A percentile compares a stretch with the other conserved stretches of the same genome.
Conservation (phyloP, 2,329 filamentous ascomycete genomes). For the Verticillium albo-atrum region DNA sequence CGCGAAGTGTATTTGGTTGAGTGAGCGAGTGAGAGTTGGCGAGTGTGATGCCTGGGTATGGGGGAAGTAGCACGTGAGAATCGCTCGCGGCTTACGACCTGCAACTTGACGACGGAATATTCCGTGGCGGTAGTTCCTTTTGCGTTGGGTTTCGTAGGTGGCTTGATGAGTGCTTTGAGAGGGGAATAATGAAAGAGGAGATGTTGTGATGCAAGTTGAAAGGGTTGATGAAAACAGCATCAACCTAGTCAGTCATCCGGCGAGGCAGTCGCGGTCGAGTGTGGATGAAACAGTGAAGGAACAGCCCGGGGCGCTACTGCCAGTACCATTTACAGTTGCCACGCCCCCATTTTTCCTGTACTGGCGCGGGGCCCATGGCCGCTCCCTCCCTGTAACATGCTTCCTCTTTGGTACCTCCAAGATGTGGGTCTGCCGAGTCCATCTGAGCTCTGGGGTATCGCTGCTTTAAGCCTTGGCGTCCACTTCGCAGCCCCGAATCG, state of each 20-base stretch:
- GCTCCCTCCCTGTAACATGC: background rate
- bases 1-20: background rate
- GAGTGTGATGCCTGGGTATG: background rate
- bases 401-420: no score
- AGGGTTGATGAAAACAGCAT: background rate
- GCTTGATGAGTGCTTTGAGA: background rate
- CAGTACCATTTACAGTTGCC: background rate
- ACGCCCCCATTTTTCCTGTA: background rate
- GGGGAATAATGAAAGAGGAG: background rate
- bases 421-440: no score
- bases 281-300: background rate
- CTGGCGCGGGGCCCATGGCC: no score
- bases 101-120: background rate
- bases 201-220: background rate
- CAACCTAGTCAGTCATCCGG: background rate
- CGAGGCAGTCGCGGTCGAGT: background rate
- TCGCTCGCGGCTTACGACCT: no score
- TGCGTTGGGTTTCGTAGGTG: background rate
- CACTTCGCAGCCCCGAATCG: no score
- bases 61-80: no score
- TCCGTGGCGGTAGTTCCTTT: background rate
- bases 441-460: no score
- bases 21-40: background rate
- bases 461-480: no score
- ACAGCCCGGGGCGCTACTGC: background rate